phyloP scores from a whole-genome alignment of 371 early-diverging fungal species.

The Chytridium lagenaria region DNA sequence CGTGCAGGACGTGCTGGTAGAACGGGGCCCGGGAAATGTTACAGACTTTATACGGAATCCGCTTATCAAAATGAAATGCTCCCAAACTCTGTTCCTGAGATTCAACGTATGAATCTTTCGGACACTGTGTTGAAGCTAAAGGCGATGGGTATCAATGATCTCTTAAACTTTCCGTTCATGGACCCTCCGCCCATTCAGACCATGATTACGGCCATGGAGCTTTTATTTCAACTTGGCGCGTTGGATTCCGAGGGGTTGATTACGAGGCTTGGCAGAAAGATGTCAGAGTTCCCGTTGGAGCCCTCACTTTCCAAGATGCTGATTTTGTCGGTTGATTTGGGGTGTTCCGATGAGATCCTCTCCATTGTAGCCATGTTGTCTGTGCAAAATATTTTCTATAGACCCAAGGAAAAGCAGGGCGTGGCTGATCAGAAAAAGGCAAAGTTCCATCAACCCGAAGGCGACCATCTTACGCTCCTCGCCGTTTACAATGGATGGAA shows the following conservation, averaged over 20 bases:
- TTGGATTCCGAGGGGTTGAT: slow-evolving; percentile 93
- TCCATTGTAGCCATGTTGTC: slow-evolving; percentile 97
- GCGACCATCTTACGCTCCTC: slow-evolving; percentile 95
- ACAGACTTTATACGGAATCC: slow-evolving; percentile 94
- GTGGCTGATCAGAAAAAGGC: slow-evolving; percentile 94
- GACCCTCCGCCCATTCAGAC: slow-evolving; percentile 95
- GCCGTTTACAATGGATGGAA: slow-evolving; percentile 96
- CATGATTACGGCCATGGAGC: slow-evolving; percentile 91
- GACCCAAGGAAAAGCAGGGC: slow-evolving; percentile 96
- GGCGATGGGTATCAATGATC: slow-evolving; percentile 95
- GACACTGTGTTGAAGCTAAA: slow-evolving; percentile 92
- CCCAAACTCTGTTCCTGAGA: slow-evolving; percentile 96
- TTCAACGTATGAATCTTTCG: slow-evolving; percentile 94
- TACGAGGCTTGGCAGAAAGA: slow-evolving; percentile 91
- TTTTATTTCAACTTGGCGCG: slow-evolving; percentile 92
- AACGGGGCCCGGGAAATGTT: slow-evolving; percentile 95
- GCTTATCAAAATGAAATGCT: slow-evolving; percentile 97
- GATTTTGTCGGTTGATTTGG: slow-evolving; percentile 85
- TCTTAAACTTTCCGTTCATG: slow-evolving; percentile 97
- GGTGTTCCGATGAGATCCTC: slow-evolving; percentile 94
- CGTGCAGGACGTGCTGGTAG: slow-evolving; percentile 99
- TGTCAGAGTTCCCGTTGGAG: slow-evolving; percentile 98
- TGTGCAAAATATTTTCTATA: slow-evolving; percentile 91
- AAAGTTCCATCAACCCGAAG: slow-evolving; percentile 97
- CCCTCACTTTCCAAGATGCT: slow-evolving; percentile 93